phyloP scores from a whole-genome alignment of 176 grass and related monocot genomes.

The Triticum turgidum region DNA sequence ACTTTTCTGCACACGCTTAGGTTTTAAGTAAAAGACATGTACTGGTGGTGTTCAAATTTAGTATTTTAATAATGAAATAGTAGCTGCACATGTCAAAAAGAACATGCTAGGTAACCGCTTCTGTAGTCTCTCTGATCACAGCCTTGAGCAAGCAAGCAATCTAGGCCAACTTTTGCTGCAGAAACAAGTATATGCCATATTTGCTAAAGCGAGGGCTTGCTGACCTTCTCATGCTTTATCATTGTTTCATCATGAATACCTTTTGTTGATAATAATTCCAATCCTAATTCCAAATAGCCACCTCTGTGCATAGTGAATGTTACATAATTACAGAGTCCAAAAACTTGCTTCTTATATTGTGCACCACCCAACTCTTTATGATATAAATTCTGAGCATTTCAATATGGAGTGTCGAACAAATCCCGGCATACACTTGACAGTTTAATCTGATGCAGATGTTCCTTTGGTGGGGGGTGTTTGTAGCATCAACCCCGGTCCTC shows the following conservation, averaged over 20 bases:
- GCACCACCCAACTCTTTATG: background rate
- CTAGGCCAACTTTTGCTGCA: background rate
- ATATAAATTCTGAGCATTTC: background rate
- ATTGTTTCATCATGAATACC: background rate
- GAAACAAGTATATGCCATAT: background rate
- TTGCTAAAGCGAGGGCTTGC: background rate
- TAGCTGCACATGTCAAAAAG: background rate
- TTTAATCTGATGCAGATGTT: constrained; percentile 58
- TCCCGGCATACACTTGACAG: background rate
- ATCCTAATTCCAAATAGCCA: background rate
- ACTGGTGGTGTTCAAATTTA: background rate
- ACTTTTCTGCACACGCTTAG: background rate
- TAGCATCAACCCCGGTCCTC: constrained; percentile 78
- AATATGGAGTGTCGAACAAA: background rate
- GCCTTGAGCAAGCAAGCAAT: background rate
- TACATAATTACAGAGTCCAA: background rate
- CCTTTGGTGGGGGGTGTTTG: constrained; percentile 98
- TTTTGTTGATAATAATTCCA: background rate
- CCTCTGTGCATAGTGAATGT: background rate
- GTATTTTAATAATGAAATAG: background rate
- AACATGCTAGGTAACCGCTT: background rate
- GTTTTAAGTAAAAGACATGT: background rate
- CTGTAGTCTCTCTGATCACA: background rate
- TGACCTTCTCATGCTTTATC: background rate
- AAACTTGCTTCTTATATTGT: background rate